These are phyloP conservation scores for Chaetomium strumarium DNA, from an alignment of 2,329 filamentous ascomycete species.

Conservation along the genomic window DNA sequence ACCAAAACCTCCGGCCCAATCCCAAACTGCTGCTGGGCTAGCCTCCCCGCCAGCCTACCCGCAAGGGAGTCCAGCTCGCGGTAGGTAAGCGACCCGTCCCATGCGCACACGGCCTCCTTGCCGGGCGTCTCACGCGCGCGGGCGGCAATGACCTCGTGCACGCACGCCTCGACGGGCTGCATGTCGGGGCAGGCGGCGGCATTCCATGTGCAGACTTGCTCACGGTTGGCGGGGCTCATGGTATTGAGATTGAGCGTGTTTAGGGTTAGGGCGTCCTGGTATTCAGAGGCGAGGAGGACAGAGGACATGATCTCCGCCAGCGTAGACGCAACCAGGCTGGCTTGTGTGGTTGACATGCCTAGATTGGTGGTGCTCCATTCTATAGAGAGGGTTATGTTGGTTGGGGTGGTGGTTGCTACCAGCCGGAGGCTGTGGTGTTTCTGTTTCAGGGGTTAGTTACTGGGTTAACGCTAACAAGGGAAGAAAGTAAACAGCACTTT, in stretches of 20 bases:
- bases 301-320: slow-evolving; percentile 17
- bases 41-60: slow-evolving; percentile 25
- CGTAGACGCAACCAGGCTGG: slow-evolving; percentile 19
- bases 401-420: slow-evolving; percentile 4
- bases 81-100: slow-evolving; percentile 46
- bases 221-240: slow-evolving; percentile 30
- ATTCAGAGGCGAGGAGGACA: slow-evolving; percentile 8
- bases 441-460: not conserved
- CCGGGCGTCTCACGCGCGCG: slow-evolving; percentile 33
- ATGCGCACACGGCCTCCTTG: slow-evolving; percentile 41
- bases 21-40: too few relatives aligned
- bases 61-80: slow-evolving; percentile 37
- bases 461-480: not conserved
- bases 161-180: slow-evolving; percentile 36
- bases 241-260: too few relatives aligned
- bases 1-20: slow-evolving; percentile 28
- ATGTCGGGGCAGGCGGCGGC: slow-evolving; percentile 31
- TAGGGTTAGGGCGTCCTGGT: too few relatives aligned
- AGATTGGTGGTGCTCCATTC: slow-evolving; percentile 17
- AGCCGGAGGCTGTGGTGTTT: slow-evolving; percentile 17
- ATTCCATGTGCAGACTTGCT: slow-evolving; percentile 38
- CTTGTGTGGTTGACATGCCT: slow-evolving; percentile 17
- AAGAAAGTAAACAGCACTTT: too few relatives aligned
- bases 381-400: slow-evolving; percentile 14
- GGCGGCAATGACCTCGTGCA: slow-evolving; percentile 42